Percentiles rank a stretch among this genome's conserved stretches.
These are phyloP conservation scores for Aspergillus wentii DNA, from an alignment of 495 filamentous ascomycete genomes.

Conservation along the genomic window DNA sequence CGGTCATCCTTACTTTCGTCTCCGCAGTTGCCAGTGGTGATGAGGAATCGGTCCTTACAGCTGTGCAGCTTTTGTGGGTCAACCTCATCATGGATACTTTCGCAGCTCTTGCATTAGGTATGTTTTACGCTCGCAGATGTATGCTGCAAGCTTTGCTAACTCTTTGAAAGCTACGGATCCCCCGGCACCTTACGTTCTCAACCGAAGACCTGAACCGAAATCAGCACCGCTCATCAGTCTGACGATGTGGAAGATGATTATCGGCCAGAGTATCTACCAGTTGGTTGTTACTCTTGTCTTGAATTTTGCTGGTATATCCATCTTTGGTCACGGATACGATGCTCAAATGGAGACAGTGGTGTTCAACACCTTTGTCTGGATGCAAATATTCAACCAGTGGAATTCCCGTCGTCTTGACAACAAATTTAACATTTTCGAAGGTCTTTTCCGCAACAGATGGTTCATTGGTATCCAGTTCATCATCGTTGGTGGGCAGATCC, in stretches of 20 bases:
- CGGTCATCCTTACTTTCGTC: constrained; percentile 78
- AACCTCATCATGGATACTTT: constrained; percentile 97
- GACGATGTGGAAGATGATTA: constrained; percentile 94
- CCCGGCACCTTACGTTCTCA: constrained; percentile 61
- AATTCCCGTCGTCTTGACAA: constrained; percentile 87
- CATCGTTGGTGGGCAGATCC: constrained; percentile 76
- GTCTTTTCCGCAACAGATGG: constrained; percentile 71
- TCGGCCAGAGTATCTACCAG: constrained; percentile 80
- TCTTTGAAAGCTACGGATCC: constrained; percentile 64
- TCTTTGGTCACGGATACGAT: constrained; percentile 51
- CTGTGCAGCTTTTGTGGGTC: constrained; percentile 86
- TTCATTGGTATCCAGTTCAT: constrained; percentile 78
- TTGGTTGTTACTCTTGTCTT: constrained; percentile 73
- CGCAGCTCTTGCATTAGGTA: constrained; percentile 73
- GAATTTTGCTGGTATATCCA: constrained; percentile 63
- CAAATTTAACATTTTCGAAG: constrained; percentile 85
- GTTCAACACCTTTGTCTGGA: constrained; percentile 92
- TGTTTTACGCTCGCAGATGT: not conserved
- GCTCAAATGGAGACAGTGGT: constrained; percentile 63
- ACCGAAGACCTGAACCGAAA: constrained; percentile 73
- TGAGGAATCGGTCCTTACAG: constrained; percentile 71
- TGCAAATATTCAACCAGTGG: constrained; percentile 91
- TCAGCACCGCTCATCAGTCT: constrained; percentile 70
- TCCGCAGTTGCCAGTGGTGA: constrained; percentile 64
- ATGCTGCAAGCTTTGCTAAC: not conserved